These are phyloP conservation scores for Phytophthora pisi DNA, from an alignment of 352 stramenopile species.

Conservation along the genomic window DNA sequence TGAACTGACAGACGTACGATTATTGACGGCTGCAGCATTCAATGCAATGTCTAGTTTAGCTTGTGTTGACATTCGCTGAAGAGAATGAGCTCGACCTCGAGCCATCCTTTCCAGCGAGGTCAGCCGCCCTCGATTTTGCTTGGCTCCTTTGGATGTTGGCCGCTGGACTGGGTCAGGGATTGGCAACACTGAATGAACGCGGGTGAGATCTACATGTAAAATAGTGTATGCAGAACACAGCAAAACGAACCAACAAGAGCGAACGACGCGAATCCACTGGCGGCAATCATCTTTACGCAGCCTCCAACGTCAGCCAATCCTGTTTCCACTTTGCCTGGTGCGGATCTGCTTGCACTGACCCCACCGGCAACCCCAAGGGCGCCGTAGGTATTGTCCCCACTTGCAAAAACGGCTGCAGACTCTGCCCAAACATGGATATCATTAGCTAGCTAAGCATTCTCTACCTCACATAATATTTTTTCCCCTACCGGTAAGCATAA, in stretches of 20 bases:
- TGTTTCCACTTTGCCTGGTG: slow-evolving; percentile 43
- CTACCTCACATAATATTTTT: too few species aligned
- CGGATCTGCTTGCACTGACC: slow-evolving; percentile 2
- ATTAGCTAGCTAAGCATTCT: background rate
- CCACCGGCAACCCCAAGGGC: slow-evolving; percentile 41
- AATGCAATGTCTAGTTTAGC: slow-evolving; percentile 29
- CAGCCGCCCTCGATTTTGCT: slow-evolving; percentile 15
- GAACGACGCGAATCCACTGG: slow-evolving; percentile 72
- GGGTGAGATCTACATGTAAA: slow-evolving; percentile 4
- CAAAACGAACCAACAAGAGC: slow-evolving; percentile 60
- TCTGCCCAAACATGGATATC: slow-evolving; percentile 42
- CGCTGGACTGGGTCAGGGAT: slow-evolving; percentile 18
- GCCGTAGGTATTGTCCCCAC: slow-evolving; percentile 70
- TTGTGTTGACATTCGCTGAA: slow-evolving; percentile 15
- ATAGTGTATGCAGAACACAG: background rate
- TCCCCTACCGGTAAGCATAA: slow-evolving; percentile 69
- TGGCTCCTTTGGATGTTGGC: slow-evolving; percentile 23
- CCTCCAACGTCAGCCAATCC: slow-evolving; percentile 27
- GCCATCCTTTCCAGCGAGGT: slow-evolving; percentile 35
- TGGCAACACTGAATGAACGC: slow-evolving; percentile 16
- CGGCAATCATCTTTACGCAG: slow-evolving; percentile 55
- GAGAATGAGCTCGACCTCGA: slow-evolving; percentile 20
- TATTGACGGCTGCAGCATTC: slow-evolving; percentile 35
- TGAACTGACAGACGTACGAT: slow-evolving; percentile 24
- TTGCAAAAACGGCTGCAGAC: slow-evolving; percentile 68